A percentile compares a stretch with the other conserved stretches of the same genome.
Conservation (phyloP, 1,284 basidiomycete genomes). For the Rhodotorula sp. region DNA sequence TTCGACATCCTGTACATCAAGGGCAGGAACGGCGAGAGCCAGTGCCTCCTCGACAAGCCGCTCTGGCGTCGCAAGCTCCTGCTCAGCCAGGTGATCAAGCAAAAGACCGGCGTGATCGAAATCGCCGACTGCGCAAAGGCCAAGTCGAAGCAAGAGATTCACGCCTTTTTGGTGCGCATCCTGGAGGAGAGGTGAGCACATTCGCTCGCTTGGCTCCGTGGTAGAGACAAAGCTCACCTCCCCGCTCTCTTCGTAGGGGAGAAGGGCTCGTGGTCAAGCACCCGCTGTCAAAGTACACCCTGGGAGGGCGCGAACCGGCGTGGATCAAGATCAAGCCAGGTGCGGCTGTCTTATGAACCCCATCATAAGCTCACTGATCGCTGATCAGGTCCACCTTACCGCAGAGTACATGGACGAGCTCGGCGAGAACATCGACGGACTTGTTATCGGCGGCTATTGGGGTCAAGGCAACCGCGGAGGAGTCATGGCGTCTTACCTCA, state of each 20-base stretch:
- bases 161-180: slow-evolving; percentile 71
- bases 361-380: too few relatives aligned
- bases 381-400: too few relatives aligned
- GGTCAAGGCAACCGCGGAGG: slow-evolving; percentile 53
- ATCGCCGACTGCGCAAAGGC: slow-evolving; percentile 70
- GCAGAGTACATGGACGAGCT: slow-evolving; percentile 70
- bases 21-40: slow-evolving; percentile 51
- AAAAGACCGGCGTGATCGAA: slow-evolving; percentile 74
- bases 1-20: slow-evolving; percentile 86
- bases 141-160: slow-evolving; percentile 73
- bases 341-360: background rate
- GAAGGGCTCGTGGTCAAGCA: slow-evolving; percentile 92
- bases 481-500: slow-evolving; percentile 52
- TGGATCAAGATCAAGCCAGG: slow-evolving; percentile 92
- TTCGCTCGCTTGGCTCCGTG: background rate
- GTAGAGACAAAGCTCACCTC: background rate
- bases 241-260: slow-evolving; percentile 56
- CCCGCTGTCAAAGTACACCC: slow-evolving; percentile 69
- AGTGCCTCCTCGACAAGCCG: slow-evolving; percentile 49
- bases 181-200: slow-evolving; percentile 60
- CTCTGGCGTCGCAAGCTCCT: slow-evolving; percentile 52
- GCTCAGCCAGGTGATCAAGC: slow-evolving; percentile 49
- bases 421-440: slow-evolving; percentile 68
- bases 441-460: slow-evolving; percentile 68
- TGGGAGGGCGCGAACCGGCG: slow-evolving; percentile 79